Conservation (phyloP, 352 stramenopile genomes). For the Pythium chondricola region DNA sequence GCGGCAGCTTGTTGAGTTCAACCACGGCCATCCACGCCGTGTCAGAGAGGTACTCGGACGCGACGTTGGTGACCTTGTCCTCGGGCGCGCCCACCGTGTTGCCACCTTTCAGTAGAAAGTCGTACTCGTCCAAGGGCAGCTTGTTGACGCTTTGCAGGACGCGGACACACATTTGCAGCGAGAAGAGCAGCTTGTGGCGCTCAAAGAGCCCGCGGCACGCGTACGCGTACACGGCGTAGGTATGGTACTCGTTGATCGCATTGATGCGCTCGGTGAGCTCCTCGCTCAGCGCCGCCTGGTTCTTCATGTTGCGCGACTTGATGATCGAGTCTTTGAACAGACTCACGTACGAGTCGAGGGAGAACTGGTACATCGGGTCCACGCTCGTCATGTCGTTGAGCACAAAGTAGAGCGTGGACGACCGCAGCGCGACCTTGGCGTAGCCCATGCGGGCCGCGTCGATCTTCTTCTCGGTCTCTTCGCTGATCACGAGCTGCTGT, state of each 20-base stretch:
- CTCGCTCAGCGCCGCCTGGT: slow-evolving; percentile 70
- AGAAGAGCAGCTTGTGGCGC: slow-evolving; percentile 94
- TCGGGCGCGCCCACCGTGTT: slow-evolving; percentile 44
- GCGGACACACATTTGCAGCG: slow-evolving; percentile 91
- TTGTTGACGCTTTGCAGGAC: slow-evolving; percentile 91
- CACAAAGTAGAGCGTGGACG: slow-evolving; percentile 94
- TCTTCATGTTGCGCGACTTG: slow-evolving; percentile 76
- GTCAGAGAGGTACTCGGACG: slow-evolving; percentile 84
- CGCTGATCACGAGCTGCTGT: slow-evolving; percentile 88
- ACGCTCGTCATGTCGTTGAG: slow-evolving; percentile 93
- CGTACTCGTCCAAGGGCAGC: slow-evolving; percentile 89
- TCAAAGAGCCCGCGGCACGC: slow-evolving; percentile 95
- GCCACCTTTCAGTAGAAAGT: slow-evolving; percentile 92
- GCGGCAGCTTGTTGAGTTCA: slow-evolving; percentile 87
- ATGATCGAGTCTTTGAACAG: slow-evolving; percentile 94
- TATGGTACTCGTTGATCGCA: slow-evolving; percentile 95
- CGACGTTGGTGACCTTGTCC: slow-evolving; percentile 77
- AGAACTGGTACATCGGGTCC: slow-evolving; percentile 98
- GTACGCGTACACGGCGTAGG: slow-evolving; percentile 93
- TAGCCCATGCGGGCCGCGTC: slow-evolving; percentile 92
- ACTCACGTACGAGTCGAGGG: slow-evolving; percentile 91
- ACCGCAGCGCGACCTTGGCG: slow-evolving; percentile 86
- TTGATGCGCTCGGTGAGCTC: slow-evolving; percentile 85
- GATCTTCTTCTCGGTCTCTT: slow-evolving; percentile 96
- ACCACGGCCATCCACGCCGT: slow-evolving; percentile 86